Conservation (phyloP, 257 asterid genomes). For the Jasminum sambac region DNA sequence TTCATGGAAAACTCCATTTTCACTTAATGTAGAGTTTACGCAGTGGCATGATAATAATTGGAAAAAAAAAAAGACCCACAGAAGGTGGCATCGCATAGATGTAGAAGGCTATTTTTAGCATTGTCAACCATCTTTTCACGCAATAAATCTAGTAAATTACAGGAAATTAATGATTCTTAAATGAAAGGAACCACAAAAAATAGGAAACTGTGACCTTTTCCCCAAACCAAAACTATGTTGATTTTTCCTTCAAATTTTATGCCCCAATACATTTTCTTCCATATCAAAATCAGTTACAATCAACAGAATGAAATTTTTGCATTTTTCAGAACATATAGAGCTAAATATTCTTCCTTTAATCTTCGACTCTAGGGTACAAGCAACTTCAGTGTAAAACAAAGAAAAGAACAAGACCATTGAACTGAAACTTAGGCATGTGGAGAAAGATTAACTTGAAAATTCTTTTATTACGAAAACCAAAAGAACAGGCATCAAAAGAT, state of each 20-base stretch:
- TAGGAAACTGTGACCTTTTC: neutral
- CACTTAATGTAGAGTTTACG: neutral
- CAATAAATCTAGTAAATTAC: neutral
- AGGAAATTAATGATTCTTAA: neutral
- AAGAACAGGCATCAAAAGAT: slow-evolving; percentile 10
- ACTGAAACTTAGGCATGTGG: slow-evolving; percentile 12
- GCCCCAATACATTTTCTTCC: neutral
- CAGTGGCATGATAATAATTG: neutral
- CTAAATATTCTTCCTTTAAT: neutral
- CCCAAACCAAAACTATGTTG: neutral
- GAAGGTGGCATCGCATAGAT: neutral
- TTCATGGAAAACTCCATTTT: neutral
- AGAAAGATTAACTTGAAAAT: neutral
- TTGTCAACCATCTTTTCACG: neutral
- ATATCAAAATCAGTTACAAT: neutral
- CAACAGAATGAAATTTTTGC: neutral
- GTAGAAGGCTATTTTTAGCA: neutral
- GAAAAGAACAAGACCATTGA: slow-evolving; percentile 9
- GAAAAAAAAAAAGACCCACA: no score
- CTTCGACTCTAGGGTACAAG: neutral
- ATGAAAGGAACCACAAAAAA: neutral
- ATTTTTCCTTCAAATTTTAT: neutral
- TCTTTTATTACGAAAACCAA: neutral
- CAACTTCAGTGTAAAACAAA: slow-evolving; percentile 3
- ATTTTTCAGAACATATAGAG: neutral